Base-by-base conservation (phyloP, 1,284 basidiomycete species). In the Pseudozyma pruni region DNA sequence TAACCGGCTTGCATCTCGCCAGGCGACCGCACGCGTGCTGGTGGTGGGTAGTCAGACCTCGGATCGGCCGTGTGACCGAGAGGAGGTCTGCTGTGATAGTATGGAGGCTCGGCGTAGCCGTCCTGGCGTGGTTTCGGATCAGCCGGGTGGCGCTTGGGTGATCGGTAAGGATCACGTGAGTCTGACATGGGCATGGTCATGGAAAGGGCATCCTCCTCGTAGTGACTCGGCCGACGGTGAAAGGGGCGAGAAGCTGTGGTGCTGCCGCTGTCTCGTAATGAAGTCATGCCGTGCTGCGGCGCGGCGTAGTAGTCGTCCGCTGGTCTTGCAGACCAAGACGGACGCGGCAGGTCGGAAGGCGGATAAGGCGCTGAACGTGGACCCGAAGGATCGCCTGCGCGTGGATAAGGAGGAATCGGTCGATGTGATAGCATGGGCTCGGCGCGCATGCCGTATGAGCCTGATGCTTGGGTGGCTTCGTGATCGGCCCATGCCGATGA, bases 21-120 rank as follows among this genome's bases (percentile, higher is more conserved):
- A 13, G 62, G 62, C n/a, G 62, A 66, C 23, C n/a, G 51, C 33
- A 29, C 34, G 9, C 51, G 62, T 8, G 62, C n/a, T n/a, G n/a
- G n/a, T 13, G 9, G 39, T 23, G 19, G 42, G 4, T 23, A 23
- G 11, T 66, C 62, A 25, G 32, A 23, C 31, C 62, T 59, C 20
- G 51, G 38, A 51, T 54, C 62, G 17, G 38, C 38, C 17, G 43
- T 3, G 17, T 46, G 51, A 39, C 19, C n/a, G 5, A 48, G 17
- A 3, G 29, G 29, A 5, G 23, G 47, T 37, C 62, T 53, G 22
- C 23, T 16, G 5, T 40, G 22, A 40, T 59, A 44, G 34, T 38
- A 59, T 4, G 55, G 27, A 19, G 51, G 37, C 11, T 66, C 62
- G n/a, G 46, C 42, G 19, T 66, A 66, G 22, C 44, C 44, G 27